Percentiles rank a stretch among this genome's conserved stretches.
Evolutionary conservation across 352 stramenopile genomes (phyloP).

Genomic region (Poterioochromonas sp.): DNA sequence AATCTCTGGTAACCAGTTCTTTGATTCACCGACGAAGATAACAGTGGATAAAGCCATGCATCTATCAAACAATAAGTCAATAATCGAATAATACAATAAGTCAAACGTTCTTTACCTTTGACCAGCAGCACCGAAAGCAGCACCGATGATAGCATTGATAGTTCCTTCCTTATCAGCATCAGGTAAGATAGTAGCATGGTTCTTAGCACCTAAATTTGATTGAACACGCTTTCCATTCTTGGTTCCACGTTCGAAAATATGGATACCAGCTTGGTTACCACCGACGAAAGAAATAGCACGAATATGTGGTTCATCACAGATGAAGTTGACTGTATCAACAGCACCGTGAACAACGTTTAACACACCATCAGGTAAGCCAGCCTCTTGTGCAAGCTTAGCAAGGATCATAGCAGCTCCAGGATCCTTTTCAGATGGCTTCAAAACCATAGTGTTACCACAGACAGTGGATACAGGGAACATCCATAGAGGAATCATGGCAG

Average conservation of each 20-base stretch:
- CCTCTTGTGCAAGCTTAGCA: slow-evolving; percentile 75
- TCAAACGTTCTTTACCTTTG: not conserved
- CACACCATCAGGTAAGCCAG: slow-evolving; percentile 80
- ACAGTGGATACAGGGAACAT: slow-evolving; percentile 75
- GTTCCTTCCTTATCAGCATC: slow-evolving; percentile 81
- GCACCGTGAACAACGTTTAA: slow-evolving; percentile 78
- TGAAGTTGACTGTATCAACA: slow-evolving; percentile 81
- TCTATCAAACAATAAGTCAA: slow-evolving; percentile 38
- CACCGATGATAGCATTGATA: slow-evolving; percentile 65
- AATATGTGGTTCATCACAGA: slow-evolving; percentile 83
- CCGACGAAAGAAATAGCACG: slow-evolving; percentile 92
- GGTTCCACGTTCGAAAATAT: slow-evolving; percentile 44
- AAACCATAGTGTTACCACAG: slow-evolving; percentile 88
- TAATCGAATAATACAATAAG: not conserved
- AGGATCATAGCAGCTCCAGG: slow-evolving; percentile 74
- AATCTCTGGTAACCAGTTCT: slow-evolving; percentile 82
- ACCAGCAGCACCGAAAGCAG: slow-evolving; percentile 88
- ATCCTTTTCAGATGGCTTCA: slow-evolving; percentile 90
- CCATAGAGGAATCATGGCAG: slow-evolving; percentile 90
- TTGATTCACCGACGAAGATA: slow-evolving; percentile 72
- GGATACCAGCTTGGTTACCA: slow-evolving; percentile 65
- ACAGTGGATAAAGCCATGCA: slow-evolving; percentile 94
- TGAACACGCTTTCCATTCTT: slow-evolving; percentile 81
- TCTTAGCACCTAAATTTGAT: slow-evolving; percentile 93
- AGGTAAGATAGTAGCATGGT: slow-evolving; percentile 89